Evolutionary conservation across 192 early-diverging fungal genomes (phyloP).

Genomic region (Mortierella hygrophila): DNA sequence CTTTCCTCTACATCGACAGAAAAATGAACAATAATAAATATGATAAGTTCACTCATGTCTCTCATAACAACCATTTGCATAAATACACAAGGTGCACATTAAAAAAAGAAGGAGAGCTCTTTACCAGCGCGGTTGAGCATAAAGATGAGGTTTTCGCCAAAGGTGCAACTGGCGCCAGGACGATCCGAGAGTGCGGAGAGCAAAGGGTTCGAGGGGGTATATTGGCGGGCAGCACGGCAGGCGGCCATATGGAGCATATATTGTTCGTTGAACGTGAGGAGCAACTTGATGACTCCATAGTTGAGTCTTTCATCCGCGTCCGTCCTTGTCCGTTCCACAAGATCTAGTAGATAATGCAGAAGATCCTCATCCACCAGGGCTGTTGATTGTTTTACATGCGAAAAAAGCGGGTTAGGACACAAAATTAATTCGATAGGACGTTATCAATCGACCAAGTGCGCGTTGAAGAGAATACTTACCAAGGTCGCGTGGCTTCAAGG

Average conservation of each 20-base stretch:
- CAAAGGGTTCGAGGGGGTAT: slow-evolving; percentile 62
- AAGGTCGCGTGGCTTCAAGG: slow-evolving; percentile 63
- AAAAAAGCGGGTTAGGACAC: neutral
- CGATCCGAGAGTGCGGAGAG: slow-evolving; percentile 62
- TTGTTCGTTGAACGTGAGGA: slow-evolving; percentile 78
- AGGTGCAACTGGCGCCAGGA: slow-evolving; percentile 77
- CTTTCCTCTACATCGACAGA: slow-evolving; percentile 59
- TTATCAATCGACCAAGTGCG: neutral
- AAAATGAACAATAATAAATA: neutral
- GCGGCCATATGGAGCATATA: slow-evolving; percentile 67
- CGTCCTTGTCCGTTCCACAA: slow-evolving; percentile 69
- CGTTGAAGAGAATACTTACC: slow-evolving; percentile 47
- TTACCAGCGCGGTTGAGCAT: slow-evolving; percentile 91
- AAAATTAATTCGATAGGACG: neutral
- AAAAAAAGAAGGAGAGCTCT: neutral
- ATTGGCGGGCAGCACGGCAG: slow-evolving; percentile 22
- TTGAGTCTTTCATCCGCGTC: slow-evolving; percentile 69
- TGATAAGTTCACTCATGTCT: neutral
- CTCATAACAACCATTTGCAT: no score
- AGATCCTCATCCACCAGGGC: slow-evolving; percentile 61
- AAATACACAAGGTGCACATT: no score
- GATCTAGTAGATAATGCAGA: slow-evolving; percentile 65
- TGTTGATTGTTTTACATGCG: slow-evolving; percentile 22
- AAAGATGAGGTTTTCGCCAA: slow-evolving; percentile 91
- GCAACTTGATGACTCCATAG: slow-evolving; percentile 65